phyloP scores from a whole-genome alignment of 2,329 filamentous ascomycete genomes.

The Alternaria triticimaculans region DNA sequence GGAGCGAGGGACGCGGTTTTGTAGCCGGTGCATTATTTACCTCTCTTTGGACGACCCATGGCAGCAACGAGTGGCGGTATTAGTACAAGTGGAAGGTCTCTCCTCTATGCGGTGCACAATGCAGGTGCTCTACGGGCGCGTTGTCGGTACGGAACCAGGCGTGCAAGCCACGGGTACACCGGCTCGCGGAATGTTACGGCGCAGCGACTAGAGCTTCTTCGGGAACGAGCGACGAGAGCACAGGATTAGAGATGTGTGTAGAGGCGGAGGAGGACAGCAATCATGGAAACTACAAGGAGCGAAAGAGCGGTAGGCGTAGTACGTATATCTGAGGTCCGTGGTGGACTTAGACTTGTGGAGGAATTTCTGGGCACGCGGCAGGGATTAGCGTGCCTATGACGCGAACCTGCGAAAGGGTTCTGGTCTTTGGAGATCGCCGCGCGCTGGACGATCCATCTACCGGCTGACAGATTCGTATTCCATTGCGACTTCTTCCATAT shows the following conservation, averaged over 20 bases:
- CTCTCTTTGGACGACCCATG: constrained; percentile 48
- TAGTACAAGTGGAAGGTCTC: constrained; percentile 10
- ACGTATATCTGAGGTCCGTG: constrained; percentile 16
- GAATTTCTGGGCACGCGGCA: constrained; percentile 20
- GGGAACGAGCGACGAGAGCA: constrained; percentile 34
- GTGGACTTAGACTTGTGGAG: constrained; percentile 20
- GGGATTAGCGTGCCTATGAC: constrained; percentile 19
- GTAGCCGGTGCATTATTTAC: constrained; percentile 32
- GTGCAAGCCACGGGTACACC: constrained; percentile 42
- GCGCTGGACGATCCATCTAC: constrained; percentile 1
- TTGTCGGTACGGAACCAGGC: constrained; percentile 29
- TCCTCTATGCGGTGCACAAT: constrained; percentile 13
- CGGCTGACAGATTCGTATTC: background rate
- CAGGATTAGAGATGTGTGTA: constrained; percentile 10
- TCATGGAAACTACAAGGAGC: constrained; percentile 2
- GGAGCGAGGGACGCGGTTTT: constrained; percentile 11
- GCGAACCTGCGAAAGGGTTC: constrained; percentile 10
- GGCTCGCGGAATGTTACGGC: constrained; percentile 26
- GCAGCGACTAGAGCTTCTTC: constrained; percentile 4
- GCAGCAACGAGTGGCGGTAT: constrained; percentile 23
- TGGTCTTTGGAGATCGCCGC: constrained; percentile 5
- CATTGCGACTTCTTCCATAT: background rate
- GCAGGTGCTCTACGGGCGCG: constrained; percentile 23
- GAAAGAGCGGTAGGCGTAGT: constrained; percentile 18
- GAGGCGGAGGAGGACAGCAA: background rate